phyloP scores from a whole-genome alignment of 352 stramenopile species.

The Thalassiosira hispida region DNA sequence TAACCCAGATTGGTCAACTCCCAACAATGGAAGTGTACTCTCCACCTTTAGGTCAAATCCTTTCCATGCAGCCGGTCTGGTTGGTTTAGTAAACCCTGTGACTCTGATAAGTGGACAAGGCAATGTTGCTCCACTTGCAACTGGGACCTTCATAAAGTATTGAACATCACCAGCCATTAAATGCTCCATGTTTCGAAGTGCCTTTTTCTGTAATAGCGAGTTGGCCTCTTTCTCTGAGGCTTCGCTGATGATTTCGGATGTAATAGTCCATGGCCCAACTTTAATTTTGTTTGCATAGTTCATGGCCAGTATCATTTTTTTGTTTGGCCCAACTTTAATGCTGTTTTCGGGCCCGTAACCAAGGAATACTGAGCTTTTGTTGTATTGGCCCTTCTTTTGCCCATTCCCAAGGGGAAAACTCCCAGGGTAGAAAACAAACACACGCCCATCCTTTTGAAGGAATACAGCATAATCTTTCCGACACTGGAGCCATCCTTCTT shows the following conservation, averaged over 20 bases:
- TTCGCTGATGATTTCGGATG: constrained; percentile 38
- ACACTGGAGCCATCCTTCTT: constrained; percentile 81
- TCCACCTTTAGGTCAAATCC: constrained; percentile 76
- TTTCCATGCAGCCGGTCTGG: constrained; percentile 75
- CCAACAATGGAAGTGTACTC: constrained; percentile 73
- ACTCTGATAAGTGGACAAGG: constrained; percentile 59
- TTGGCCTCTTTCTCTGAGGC: constrained; percentile 27
- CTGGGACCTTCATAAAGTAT: constrained; percentile 70
- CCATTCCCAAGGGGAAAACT: constrained; percentile 68
- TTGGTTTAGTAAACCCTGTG: constrained; percentile 59
- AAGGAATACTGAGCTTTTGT: constrained; percentile 12
- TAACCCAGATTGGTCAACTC: constrained; percentile 42
- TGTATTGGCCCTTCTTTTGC: constrained; percentile 56
- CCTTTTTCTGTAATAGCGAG: constrained; percentile 58
- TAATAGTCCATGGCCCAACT: constrained; percentile 54
- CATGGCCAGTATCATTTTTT: too few relatives aligned
- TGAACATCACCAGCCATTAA: constrained; percentile 72
- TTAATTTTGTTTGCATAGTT: constrained; percentile 32
- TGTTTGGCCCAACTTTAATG: constrained; percentile 11
- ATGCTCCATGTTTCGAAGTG: constrained; percentile 64
- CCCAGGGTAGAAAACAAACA: constrained; percentile 69
- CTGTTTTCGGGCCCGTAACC: constrained; percentile 38
- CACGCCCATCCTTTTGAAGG: constrained; percentile 61
- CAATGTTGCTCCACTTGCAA: constrained; percentile 9
- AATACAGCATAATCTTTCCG: constrained; percentile 82